Conservation (phyloP, 371 early-diverging fungal species). For the Mucor indicus region DNA sequence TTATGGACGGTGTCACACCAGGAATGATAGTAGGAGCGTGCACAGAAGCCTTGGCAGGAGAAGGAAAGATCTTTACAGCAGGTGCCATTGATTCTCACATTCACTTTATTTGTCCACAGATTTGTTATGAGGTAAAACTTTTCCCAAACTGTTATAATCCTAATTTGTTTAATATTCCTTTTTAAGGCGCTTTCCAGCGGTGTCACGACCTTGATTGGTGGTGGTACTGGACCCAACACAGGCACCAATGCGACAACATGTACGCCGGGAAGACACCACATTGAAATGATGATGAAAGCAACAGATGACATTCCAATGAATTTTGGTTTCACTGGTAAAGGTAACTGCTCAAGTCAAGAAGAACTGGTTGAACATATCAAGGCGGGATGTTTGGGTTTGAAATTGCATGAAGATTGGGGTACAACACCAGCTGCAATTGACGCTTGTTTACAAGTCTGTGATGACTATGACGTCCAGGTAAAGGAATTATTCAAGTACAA, state of each 20-base stretch:
- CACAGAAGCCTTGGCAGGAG: constrained; percentile 92
- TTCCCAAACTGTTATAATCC: not conserved
- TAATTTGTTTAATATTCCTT: not conserved
- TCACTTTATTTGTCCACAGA: constrained; percentile 91
- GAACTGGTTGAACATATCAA: constrained; percentile 79
- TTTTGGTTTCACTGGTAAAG: constrained; percentile 93
- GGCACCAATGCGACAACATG: constrained; percentile 94
- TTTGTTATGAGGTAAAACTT: constrained; percentile 66
- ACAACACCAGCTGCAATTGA: constrained; percentile 93
- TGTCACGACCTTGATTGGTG: constrained; percentile 89
- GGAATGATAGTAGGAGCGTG: constrained; percentile 87
- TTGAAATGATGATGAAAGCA: constrained; percentile 84
- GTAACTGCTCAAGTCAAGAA: constrained; percentile 66
- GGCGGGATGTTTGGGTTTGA: constrained; percentile 90
- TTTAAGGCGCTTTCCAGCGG: constrained; percentile 75
- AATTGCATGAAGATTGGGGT: constrained; percentile 95
- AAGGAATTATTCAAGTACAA: not conserved
- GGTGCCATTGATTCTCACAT: constrained; percentile 91
- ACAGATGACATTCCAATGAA: constrained; percentile 87
- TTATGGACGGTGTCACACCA: constrained; percentile 87
- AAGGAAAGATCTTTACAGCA: constrained; percentile 89
- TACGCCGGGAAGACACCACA: constrained; percentile 78
- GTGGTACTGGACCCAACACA: constrained; percentile 94
- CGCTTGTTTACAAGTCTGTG: constrained; percentile 79
- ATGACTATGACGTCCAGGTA: constrained; percentile 81